Evolutionary conservation across 768 basidiomycete genomes (phyloP).

Genomic region (Naematelia encephala): DNA sequence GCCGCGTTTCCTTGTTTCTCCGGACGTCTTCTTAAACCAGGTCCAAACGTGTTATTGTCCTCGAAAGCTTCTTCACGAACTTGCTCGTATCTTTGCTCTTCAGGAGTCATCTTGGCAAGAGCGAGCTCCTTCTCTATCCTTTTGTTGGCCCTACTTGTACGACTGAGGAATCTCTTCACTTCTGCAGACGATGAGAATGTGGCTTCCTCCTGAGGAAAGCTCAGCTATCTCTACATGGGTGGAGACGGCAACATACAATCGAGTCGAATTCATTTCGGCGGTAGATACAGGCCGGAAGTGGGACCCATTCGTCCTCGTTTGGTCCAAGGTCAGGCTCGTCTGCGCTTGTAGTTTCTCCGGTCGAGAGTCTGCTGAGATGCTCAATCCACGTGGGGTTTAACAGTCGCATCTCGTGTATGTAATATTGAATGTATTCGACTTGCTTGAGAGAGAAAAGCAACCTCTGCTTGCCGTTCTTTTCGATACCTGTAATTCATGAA

Average conservation of each 20-base stretch:
- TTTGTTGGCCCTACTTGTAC: not conserved
- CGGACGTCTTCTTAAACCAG: conserved; percentile 35
- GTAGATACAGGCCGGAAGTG: conserved; percentile 14
- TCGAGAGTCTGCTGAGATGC: conserved; percentile 11
- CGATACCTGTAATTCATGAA: conserved; percentile 10
- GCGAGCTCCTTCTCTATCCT: not conserved
- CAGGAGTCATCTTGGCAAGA: not conserved
- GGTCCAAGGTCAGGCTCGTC: not conserved
- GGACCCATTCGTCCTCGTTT: conserved; percentile 23
- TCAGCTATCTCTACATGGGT: not conserved
- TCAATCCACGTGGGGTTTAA: conserved; percentile 24
- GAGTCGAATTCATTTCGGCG: conserved; percentile 1
- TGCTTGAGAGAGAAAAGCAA: conserved; percentile 40
- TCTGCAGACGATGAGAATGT: not conserved
- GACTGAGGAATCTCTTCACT: not conserved
- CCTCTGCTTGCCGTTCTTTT: conserved; percentile 11
- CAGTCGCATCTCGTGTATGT: conserved; percentile 38
- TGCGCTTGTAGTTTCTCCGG: not conserved
- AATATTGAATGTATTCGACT: conserved; percentile 46
- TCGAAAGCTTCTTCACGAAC: conserved; percentile 7
- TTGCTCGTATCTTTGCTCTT: not conserved
- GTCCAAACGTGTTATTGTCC: conserved; percentile 34
- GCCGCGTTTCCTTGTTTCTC: conserved; percentile 4
- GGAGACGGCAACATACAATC: conserved; percentile 20
- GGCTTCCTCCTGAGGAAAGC: not conserved